Base-by-base conservation (phyloP, 169 alveolate species). In the Cyclospora cayetanensis region DNA sequence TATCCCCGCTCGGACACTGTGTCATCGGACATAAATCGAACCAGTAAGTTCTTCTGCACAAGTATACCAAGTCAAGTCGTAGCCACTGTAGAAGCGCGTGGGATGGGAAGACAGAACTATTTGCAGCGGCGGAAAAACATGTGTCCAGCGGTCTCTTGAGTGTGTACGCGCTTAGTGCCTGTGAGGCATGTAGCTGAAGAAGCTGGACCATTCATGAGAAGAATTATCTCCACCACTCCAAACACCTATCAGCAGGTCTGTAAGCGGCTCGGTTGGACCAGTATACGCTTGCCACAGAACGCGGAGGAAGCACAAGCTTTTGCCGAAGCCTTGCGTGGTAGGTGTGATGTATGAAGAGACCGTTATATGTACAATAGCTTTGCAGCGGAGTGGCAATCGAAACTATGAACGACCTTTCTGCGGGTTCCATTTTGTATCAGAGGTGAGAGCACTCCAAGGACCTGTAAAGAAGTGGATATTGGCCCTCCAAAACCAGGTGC, bases 151-250 rank as follows among this genome's bases (percentile, higher is more conserved):
- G n/a, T n/a, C n/a, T n/a, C n/a, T n/a, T n/a, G n/a, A n/a, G n/a
- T n/a, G n/a, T 80, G 46, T 53, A 74, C 37, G 18, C 39, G 29
- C 89, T 41, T 42, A 80, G 90, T 80, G 7, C 90, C 76, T 72
- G 90, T 52, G 90, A 80, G 90, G 39, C 90, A 80, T 52, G 90
- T 80, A 22, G 50, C 74, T 80, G 90, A 80, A 42, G 90, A 37
- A 50, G 90, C 37, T 35, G 4, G 50, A 55, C 90, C 90, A 2
- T 80, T 80, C 37, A 50, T 66, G 27, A 31, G 50, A 41, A 43
- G 90, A 53, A 31, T 80, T 52, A 80, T 52, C 74, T 80, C 43
- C 41, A 22, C 52, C 76, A 80, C 7, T n/a, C 90, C 90, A 3
- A 42, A 29, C n/a, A 31, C 39, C 25, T 80, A 80, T 4, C 60